phyloP scores from a whole-genome alignment of 1,139 yeast genomes.

The Candida glucosophila region DNA sequence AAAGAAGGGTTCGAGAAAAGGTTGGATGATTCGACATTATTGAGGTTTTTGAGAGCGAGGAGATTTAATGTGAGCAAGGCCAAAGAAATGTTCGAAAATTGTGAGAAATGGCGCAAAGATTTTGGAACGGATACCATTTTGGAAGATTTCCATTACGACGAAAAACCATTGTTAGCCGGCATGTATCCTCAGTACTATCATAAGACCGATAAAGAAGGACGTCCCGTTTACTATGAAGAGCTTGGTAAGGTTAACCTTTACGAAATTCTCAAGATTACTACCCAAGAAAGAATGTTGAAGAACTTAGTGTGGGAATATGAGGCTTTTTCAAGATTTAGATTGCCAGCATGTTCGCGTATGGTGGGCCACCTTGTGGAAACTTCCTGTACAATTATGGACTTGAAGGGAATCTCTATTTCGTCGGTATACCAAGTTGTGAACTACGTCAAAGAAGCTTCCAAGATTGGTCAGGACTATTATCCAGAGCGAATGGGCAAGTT shows the following conservation, averaged over 20 bases:
- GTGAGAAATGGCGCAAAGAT: slow-evolving; percentile 88
- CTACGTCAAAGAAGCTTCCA: slow-evolving; percentile 87
- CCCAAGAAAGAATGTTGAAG: slow-evolving; percentile 92
- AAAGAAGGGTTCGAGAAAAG: slow-evolving; percentile 65
- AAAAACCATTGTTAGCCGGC: slow-evolving; percentile 82
- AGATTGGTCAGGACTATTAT: slow-evolving; percentile 92
- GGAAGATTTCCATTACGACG: slow-evolving; percentile 79
- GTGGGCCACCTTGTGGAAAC: slow-evolving; percentile 79
- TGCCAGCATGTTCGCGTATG: slow-evolving; percentile 92
- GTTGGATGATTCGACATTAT: slow-evolving; percentile 80
- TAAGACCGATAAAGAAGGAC: slow-evolving; percentile 93
- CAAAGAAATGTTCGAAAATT: slow-evolving; percentile 70
- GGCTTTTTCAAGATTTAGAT: slow-evolving; percentile 70
- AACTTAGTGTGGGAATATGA: slow-evolving; percentile 98
- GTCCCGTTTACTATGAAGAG: slow-evolving; percentile 93
- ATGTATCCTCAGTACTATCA: slow-evolving; percentile 96
- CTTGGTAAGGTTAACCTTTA: slow-evolving; percentile 82
- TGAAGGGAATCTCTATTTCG: slow-evolving; percentile 84
- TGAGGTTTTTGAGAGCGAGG: slow-evolving; percentile 90
- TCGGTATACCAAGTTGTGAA: slow-evolving; percentile 79
- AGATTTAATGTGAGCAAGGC: slow-evolving; percentile 81
- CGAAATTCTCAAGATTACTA: slow-evolving; percentile 88
- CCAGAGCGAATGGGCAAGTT: slow-evolving; percentile 99
- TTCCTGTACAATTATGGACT: slow-evolving; percentile 89
- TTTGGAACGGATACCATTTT: slow-evolving; percentile 83